Evolutionary conservation across 176 grass and related monocot species (phyloP), one percentile per base, ranked within the genome.

Genomic region (Ensete ventricosum): DNA sequence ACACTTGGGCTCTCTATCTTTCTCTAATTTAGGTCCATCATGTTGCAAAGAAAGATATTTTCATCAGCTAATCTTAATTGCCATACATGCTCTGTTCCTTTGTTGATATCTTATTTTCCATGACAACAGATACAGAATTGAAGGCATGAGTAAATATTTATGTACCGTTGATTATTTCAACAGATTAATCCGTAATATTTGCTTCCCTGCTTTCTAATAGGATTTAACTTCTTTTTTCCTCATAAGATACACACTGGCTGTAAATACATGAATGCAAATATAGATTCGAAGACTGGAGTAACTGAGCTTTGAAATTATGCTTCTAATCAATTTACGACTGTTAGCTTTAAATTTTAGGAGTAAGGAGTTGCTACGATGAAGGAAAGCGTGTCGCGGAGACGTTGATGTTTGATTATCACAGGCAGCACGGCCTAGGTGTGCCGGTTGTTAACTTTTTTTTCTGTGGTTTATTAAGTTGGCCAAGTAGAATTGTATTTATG

Each of bases 331-430:
- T 26, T 54, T 73, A 53, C 9, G 52, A 16, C 19, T 73, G 10
- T 16, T 14, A 25, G 13, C 1, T 64, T 65, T 91, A 65, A 49
- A 66, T 82, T 79, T 64, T 83, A 99, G 96, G 96, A 22, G 96
- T 99, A 17, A 91, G 96, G 83, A 99, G 96, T 81, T 99, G 96
- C 81, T 99, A 99, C 43, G 96, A 99, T 81, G 96, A 99, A 85
- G 96, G 96, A 48, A 99, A 99, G 81, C 96, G 96, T 88, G 96
- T 99, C 9, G 96, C 96, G 9, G 96, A 99, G 87, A 99, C 96
- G 0, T 82, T 99, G 72, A 99, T 99, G 96, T 99, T 99, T 70
- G 96, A 99, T 83, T 99, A 99, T 67, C 96, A 99, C 83, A 99
- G 91, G 79, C 96, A 99, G 83, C 96, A 99, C 64, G 96, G 96